These are phyloP conservation scores for Mallotus japonicus DNA, from an alignment of 441 rosid genomes.

Conservation along the genomic window DNA sequence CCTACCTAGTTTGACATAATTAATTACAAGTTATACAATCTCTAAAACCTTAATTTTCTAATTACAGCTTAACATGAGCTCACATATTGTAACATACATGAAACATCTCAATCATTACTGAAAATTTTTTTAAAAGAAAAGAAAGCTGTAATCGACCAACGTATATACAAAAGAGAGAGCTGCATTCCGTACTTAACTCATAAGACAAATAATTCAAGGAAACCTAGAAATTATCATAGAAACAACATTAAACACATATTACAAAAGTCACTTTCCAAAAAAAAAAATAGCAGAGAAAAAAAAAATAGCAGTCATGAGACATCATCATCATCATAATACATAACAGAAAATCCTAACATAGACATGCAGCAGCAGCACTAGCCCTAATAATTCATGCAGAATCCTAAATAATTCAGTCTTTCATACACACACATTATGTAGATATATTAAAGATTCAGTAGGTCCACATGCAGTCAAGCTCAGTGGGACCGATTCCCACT, in stretches of 20 bases:
- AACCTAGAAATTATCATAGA: background rate
- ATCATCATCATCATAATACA: background rate
- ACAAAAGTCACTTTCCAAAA: background rate
- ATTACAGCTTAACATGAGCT: too few species aligned
- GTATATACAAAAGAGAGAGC: background rate
- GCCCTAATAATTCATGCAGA: slow-evolving; percentile 1
- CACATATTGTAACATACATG: background rate
- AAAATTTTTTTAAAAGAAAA: too few species aligned
- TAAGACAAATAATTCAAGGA: background rate
- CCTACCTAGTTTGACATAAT: too few species aligned
- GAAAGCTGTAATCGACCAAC: too few species aligned
- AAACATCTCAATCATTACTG: background rate
- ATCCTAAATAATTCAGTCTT: background rate
- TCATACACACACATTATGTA: background rate
- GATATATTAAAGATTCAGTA: slow-evolving; percentile 24
- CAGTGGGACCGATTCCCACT: slow-evolving; percentile 41
- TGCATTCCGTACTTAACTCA: background rate
- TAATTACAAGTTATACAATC: too few species aligned
- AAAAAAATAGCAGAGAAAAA: background rate
- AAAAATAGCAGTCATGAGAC: background rate
- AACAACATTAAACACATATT: background rate
- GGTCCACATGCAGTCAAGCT: slow-evolving; percentile 79
- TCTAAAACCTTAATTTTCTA: too few species aligned
- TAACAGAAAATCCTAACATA: background rate
- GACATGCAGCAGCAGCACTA: background rate